Evolutionary conservation across 805 yeast species (phyloP).

Genomic region (Ogataea philodendri): DNA sequence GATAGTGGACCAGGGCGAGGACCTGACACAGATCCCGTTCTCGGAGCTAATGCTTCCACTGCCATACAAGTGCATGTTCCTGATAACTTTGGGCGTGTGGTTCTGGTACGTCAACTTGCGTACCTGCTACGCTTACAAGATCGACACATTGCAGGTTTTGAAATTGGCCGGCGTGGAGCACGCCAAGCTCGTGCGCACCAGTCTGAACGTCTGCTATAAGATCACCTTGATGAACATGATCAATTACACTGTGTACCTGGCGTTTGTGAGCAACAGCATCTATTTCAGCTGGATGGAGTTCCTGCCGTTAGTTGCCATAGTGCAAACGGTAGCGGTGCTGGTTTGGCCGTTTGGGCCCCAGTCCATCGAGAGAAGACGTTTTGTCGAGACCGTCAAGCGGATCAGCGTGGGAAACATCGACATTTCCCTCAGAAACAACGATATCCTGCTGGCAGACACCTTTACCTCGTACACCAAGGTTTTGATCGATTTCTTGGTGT

Average conservation of each 20-base stretch:
- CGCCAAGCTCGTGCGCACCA: slow-evolving; percentile 17
- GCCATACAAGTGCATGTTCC: slow-evolving; percentile 50
- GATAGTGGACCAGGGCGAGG: slow-evolving; percentile 2
- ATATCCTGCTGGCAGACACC: slow-evolving; percentile 80
- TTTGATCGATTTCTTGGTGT: slow-evolving; percentile 65
- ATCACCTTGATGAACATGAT: slow-evolving; percentile 27
- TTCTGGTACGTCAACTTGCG: slow-evolving; percentile 51
- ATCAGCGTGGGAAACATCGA: slow-evolving; percentile 61
- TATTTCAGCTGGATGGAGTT: slow-evolving; percentile 31
- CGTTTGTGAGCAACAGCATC: slow-evolving; percentile 23
- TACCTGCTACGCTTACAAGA: slow-evolving; percentile 36
- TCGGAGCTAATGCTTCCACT: slow-evolving; percentile 42
- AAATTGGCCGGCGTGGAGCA: slow-evolving; percentile 31
- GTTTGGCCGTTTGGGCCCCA: slow-evolving; percentile 33
- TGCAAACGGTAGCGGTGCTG: slow-evolving; percentile 34
- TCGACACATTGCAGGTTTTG: slow-evolving; percentile 46
- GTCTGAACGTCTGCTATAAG: slow-evolving; percentile 21
- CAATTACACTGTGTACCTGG: slow-evolving; percentile 31
- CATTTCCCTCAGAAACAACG: slow-evolving; percentile 62
- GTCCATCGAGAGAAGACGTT: slow-evolving; percentile 41
- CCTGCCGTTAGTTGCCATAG: slow-evolving; percentile 40
- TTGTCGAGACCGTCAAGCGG: slow-evolving; percentile 50
- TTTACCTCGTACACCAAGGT: slow-evolving; percentile 79
- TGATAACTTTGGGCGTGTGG: slow-evolving; percentile 49
- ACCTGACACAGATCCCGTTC: slow-evolving; percentile 2